Conservation (phyloP, 2,329 filamentous ascomycete genomes). For the Penicillium sp. region DNA sequence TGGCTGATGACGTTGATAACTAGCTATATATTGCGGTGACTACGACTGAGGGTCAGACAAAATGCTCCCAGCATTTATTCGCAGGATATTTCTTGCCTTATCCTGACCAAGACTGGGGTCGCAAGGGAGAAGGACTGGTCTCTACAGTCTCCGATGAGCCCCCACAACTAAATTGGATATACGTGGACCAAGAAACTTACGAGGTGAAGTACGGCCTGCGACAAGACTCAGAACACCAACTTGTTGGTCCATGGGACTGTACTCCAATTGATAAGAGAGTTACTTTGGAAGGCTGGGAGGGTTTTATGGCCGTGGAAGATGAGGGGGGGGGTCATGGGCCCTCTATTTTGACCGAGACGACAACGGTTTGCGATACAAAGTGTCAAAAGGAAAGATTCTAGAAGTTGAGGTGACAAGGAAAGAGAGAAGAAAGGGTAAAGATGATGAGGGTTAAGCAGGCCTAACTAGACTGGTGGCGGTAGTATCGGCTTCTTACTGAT, state of each 20-base stretch:
- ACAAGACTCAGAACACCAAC: background rate
- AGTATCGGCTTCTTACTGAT: too few relatives aligned
- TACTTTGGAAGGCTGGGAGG: background rate
- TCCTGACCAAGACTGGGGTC: background rate
- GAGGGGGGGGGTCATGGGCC: background rate
- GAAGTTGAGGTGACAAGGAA: background rate
- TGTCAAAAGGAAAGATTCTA: background rate
- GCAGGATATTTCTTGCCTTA: background rate
- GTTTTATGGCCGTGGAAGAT: background rate
- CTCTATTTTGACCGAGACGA: background rate
- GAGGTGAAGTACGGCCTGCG: background rate
- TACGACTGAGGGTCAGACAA: background rate
- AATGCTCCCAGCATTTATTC: background rate
- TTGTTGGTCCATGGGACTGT: background rate
- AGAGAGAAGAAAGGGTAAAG: background rate
- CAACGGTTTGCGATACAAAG: background rate
- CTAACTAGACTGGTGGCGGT: too few relatives aligned
- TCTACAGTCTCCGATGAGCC: background rate
- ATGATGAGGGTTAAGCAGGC: background rate
- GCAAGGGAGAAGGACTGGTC: background rate
- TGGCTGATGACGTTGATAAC: background rate
- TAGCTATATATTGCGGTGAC: background rate
- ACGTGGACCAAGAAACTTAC: background rate
- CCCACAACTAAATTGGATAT: background rate
- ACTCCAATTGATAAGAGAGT: background rate